Evolutionary conservation across 2,329 filamentous ascomycete genomes (phyloP), one percentile per base, ranked within the genome.

Genomic region (Penicillium oxalicum): DNA sequence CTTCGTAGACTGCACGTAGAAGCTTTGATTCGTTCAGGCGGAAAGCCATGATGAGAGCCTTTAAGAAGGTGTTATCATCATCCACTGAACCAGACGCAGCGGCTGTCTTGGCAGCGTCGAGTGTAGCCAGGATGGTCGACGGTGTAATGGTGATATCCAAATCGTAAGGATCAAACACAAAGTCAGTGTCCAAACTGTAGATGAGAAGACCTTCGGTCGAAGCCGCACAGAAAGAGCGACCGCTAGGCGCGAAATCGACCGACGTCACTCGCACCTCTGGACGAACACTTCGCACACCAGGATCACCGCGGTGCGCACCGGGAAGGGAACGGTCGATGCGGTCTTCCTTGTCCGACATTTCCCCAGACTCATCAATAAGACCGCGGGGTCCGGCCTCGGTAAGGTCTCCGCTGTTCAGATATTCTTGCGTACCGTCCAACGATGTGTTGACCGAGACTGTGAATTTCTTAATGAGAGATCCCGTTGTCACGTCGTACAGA

Each of bases 371-470:
- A 62, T 98, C 91, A 13, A 98, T 79, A n/a, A 95, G 81, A 6
- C 79, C 91, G 46, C 79, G 73, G 0, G 93, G 87, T 1, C 93
- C 93, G 11, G 88, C 91, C 71, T 97, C 93, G 9, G 91, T 96
- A 61, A 98, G 79, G 18, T 88, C 77, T 61, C 86, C 88, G 74
- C 89, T 95, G 77, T 95, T 97, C 56, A 98, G 79, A 69, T 95
- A 95, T 67, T 98, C 93, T 64, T 97, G 91, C 0, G 93, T 98
- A 40, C 93, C 93, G 18, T 95, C 91, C 2, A 98, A 76, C 1
- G 91, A 95, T n/a, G 96, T 76, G 69, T 98, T 98, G 62, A 95
- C 82, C 59, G 88, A 95, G 61, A 97, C 91, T 1, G 91, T 96
- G 65, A 87, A 98, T 66, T 96, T 96, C 68, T 94, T 95, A 48